A percentile compares a stretch with the other conserved stretches of the same genome.
These are phyloP conservation scores for Bipolaris sorokiniana DNA, from an alignment of 2,329 filamentous ascomycete species.

Conservation along the genomic window DNA sequence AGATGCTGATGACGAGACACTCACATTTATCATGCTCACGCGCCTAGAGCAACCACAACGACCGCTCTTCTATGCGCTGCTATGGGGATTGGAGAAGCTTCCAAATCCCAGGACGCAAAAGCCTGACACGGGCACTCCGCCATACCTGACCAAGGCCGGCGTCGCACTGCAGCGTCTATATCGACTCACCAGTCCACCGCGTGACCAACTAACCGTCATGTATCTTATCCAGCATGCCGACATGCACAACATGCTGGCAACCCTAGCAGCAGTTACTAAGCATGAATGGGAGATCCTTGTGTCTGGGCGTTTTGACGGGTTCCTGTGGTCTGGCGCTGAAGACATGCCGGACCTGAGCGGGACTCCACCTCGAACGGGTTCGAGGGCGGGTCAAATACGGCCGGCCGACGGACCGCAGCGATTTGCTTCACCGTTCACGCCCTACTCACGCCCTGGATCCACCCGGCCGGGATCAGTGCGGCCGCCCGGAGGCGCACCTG, in stretches of 20 bases:
- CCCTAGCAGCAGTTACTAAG: constrained; percentile 82
- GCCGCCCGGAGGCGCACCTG: constrained; percentile 62
- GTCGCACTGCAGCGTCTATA: constrained; percentile 85
- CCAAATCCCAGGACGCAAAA: constrained; percentile 69
- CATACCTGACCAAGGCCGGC: constrained; percentile 76
- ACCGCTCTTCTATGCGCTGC: constrained; percentile 80
- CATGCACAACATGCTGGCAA: constrained; percentile 85
- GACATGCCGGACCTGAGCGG: constrained; percentile 47
- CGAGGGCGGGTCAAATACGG: constrained; percentile 52
- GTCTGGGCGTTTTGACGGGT: constrained; percentile 93
- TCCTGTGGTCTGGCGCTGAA: constrained; percentile 91
- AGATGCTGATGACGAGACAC: constrained; percentile 91
- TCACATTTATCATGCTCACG: constrained; percentile 92
- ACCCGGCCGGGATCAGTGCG: constrained; percentile 44
- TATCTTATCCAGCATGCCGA: constrained; percentile 83
- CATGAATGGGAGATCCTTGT: constrained; percentile 97
- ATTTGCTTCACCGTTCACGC: constrained; percentile 57
- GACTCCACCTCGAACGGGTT: constrained; percentile 30
- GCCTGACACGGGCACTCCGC: constrained; percentile 65
- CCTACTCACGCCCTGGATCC: constrained; percentile 28
- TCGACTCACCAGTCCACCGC: constrained; percentile 71
- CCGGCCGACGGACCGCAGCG: constrained; percentile 46
- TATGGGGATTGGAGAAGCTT: constrained; percentile 64
- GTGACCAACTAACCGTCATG: constrained; percentile 84
- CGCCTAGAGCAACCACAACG: constrained; percentile 78